Conservation (phyloP, 345 rosid species). For the Populus nigra region DNA sequence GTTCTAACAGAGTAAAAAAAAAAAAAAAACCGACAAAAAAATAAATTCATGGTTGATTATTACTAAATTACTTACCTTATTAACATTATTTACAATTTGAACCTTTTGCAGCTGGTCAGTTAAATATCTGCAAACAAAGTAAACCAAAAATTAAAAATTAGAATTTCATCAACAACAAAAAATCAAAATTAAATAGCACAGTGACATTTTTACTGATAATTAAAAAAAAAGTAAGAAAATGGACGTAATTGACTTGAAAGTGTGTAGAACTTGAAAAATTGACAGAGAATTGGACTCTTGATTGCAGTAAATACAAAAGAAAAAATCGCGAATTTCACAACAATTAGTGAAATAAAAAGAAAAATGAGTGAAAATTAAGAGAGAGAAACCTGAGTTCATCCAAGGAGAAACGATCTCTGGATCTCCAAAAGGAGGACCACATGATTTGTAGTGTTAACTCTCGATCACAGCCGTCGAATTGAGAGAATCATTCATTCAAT, state of each 20-base stretch:
- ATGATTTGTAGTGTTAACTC: conserved; percentile 39
- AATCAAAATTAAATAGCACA: neutral
- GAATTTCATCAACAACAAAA: neutral
- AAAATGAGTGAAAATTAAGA: neutral
- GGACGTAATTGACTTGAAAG: neutral
- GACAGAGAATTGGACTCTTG: neutral
- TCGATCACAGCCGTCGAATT: neutral
- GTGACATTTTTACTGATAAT: neutral
- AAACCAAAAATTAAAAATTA: neutral
- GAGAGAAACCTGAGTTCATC: conserved; percentile 79
- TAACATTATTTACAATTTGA: conserved; percentile 72
- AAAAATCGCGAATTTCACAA: neutral
- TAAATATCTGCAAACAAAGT: conserved; percentile 53
- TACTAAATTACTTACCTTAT: conserved; percentile 49
- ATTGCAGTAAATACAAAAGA: neutral
- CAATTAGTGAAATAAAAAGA: neutral
- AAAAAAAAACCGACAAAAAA: neutral
- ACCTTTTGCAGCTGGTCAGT: conserved; percentile 77
- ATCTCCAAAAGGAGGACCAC: conserved; percentile 86
- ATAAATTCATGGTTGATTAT: neutral
- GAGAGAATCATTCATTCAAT: neutral
- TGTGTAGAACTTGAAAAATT: neutral
- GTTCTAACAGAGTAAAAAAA: conserved; percentile 3
- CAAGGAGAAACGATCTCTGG: conserved; percentile 92
- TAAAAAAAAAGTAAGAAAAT: neutral